These are phyloP conservation scores for Verticillium tricorpus DNA, from an alignment of 2,329 filamentous ascomycete genomes.

Conservation along the genomic window DNA sequence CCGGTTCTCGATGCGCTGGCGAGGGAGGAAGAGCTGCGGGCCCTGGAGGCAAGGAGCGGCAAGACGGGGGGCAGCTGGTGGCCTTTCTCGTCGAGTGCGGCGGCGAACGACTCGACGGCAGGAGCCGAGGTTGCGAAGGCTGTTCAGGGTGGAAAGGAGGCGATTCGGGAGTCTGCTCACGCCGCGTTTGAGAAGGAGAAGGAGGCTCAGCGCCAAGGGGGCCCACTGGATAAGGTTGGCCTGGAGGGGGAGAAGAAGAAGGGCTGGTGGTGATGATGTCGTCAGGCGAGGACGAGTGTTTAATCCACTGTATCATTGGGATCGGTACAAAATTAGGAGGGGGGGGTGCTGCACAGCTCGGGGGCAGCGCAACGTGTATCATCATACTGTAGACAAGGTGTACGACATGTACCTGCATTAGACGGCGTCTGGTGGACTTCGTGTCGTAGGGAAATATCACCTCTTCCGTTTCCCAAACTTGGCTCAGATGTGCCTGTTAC, in stretches of 20 bases:
- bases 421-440: slow-evolving; percentile 11
- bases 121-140: slow-evolving; percentile 13
- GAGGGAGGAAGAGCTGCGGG: not conserved
- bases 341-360: not conserved
- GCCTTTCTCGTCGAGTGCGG: slow-evolving; percentile 26
- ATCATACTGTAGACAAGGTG: slow-evolving; percentile 2
- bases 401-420: slow-evolving; percentile 11
- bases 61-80: slow-evolving; percentile 24
- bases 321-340: not conserved
- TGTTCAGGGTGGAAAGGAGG: slow-evolving; percentile 17
- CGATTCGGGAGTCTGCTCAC: slow-evolving; percentile 33
- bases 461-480: not conserved
- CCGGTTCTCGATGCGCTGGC: not conserved
- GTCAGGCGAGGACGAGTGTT: not conserved
- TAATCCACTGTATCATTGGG: not conserved
- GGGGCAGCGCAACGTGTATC: not conserved
- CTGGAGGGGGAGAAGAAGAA: slow-evolving; percentile 35
- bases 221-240: slow-evolving; percentile 46
- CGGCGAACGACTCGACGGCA: slow-evolving; percentile 14
- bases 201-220: slow-evolving; percentile 45
- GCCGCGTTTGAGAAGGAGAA: slow-evolving; percentile 44
- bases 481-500: not conserved
- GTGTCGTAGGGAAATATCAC: slow-evolving; percentile 3
- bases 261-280: slow-evolving; percentile 33
- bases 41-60: not conserved